Conservation (phyloP, 768 basidiomycete genomes). For the Boletus rubroflammeus region DNA sequence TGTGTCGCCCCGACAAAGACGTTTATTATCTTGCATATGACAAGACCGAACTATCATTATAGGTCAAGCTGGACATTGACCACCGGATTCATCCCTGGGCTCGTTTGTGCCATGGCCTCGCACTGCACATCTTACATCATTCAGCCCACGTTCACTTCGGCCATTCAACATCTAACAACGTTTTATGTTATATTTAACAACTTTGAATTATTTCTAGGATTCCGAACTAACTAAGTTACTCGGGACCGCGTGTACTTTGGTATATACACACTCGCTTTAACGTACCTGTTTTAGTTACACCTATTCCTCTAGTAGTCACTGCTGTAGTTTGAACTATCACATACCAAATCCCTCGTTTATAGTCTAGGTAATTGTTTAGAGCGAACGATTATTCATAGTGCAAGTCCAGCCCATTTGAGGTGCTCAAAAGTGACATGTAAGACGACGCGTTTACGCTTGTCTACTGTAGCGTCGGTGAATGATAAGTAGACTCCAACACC, state of each 20-base stretch:
- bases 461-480: neutral
- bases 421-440: constrained; percentile 11
- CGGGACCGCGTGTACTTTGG: constrained; percentile 14
- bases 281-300: constrained; percentile 8
- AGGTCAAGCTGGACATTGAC: constrained; percentile 28
- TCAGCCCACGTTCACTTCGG: constrained; percentile 6
- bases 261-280: neutral
- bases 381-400: too few species aligned
- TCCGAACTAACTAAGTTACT: constrained; percentile 12
- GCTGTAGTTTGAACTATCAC: constrained; percentile 12
- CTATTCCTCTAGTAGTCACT: neutral
- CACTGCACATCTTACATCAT: constrained; percentile 12
- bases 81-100: constrained; percentile 15
- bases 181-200: constrained; percentile 23
- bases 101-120: constrained; percentile 6
- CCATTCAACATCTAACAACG: neutral
- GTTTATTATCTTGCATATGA: constrained; percentile 52
- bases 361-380: neutral
- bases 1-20: constrained; percentile 58
- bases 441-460: neutral
- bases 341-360: constrained; percentile 8
- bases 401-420: too few species aligned
- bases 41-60: constrained; percentile 15
- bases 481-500: neutral
- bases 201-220: constrained; percentile 12